phyloP scores from a whole-genome alignment of 1,284 basidiomycete genomes.

The Lentinula novae-zelandiae region DNA sequence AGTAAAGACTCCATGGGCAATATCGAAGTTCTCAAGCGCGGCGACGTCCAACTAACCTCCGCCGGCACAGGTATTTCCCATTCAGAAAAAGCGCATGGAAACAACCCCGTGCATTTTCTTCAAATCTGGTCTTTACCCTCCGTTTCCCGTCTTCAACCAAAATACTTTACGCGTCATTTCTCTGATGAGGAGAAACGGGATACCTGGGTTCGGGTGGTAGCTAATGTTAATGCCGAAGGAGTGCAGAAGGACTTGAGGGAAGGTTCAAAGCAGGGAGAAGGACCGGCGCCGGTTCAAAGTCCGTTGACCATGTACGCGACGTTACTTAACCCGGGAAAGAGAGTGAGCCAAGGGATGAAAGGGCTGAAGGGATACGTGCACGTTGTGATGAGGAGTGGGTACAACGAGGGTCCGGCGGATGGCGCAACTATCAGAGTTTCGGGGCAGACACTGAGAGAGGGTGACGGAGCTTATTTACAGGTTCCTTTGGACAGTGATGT shows the following conservation, averaged over 20 bases:
- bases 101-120: conserved; percentile 72
- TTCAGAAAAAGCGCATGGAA: conserved; percentile 69
- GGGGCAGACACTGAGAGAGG: conserved; percentile 48
- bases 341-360: conserved; percentile 47
- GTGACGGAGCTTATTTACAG: conserved; percentile 69
- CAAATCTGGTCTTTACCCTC: conserved; percentile 84
- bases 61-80: conserved; percentile 86
- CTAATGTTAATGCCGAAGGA: conserved; percentile 54
- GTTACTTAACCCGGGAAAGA: conserved; percentile 52
- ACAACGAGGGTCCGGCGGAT: conserved; percentile 48
- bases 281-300: conserved; percentile 73
- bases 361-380: conserved; percentile 64
- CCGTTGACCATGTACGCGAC: conserved; percentile 63
- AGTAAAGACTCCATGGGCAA: conserved; percentile 90
- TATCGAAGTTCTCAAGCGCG: conserved; percentile 81
- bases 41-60: conserved; percentile 88
- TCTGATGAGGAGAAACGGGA: conserved; percentile 79
- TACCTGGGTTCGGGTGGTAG: conserved; percentile 66
- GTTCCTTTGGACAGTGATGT: conserved; percentile 42
- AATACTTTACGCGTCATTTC: conserved; percentile 86
- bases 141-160: conserved; percentile 53
- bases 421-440: conserved; percentile 49
- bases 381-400: conserved; percentile 74
- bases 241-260: conserved; percentile 58
- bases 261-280: conserved; percentile 32